phyloP scores from a whole-genome alignment of 371 early-diverging fungal species.

The Dichotomocladium elegans region DNA sequence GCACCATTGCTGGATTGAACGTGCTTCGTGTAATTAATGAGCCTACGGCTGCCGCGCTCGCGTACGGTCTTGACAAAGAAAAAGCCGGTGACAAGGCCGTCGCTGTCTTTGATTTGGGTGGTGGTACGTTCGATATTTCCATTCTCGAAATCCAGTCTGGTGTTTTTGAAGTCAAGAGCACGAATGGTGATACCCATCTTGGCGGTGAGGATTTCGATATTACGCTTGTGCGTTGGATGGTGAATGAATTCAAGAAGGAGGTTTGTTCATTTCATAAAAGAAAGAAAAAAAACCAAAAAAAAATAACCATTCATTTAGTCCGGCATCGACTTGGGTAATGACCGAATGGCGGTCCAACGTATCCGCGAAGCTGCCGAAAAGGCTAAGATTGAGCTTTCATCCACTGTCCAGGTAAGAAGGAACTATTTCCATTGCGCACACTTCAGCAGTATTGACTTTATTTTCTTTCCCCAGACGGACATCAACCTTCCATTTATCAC shows the following conservation, averaged over 20 bases:
- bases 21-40: slow-evolving; percentile 97
- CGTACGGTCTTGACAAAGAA: slow-evolving; percentile 86
- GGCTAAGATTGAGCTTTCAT: slow-evolving; percentile 94
- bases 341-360: slow-evolving; percentile 84
- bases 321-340: slow-evolving; percentile 67
- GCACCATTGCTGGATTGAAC: slow-evolving; percentile 91
- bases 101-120: slow-evolving; percentile 97
- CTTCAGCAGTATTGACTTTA: no score
- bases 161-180: slow-evolving; percentile 94
- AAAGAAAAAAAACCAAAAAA: no score
- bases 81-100: slow-evolving; percentile 79
- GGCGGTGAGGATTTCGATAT: slow-evolving; percentile 99
- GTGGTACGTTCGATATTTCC: slow-evolving; percentile 98
- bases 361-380: slow-evolving; percentile 93
- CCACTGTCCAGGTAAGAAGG: slow-evolving; percentile 60
- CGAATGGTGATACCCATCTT: slow-evolving; percentile 92
- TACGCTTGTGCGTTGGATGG: slow-evolving; percentile 70
- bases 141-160: slow-evolving; percentile 93
- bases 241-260: slow-evolving; percentile 83
- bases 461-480: no score
- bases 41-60: slow-evolving; percentile 98
- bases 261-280: no score
- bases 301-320: no score
- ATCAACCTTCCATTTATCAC: slow-evolving; percentile 93
- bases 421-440: no score